Base-by-base conservation (phyloP, 306 rosid genomes). In the Pyrus bretschneideri region DNA sequence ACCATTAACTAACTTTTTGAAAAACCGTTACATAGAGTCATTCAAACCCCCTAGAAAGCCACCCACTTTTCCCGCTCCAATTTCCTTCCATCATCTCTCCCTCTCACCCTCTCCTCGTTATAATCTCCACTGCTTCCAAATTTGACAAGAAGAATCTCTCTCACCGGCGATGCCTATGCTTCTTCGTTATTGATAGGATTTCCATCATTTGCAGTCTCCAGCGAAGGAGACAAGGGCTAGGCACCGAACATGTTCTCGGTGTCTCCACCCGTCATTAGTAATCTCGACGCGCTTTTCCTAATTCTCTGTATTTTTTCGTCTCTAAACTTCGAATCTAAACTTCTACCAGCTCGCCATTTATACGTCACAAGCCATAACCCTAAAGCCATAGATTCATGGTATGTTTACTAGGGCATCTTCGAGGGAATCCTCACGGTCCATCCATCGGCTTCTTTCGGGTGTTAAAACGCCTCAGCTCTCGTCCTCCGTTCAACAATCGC, bases 341-440 rank as follows among this genome's bases (percentile, higher is more conserved):
- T 49, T 49, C 55, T 0, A 15, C 55, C 15, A 51, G 55, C 55
- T 51, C 55, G 9, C 55, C 55, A 0, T 0, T 42, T 5, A 51
- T 51, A 17, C 55, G 3, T 51, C 9, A 51, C 21, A 51, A 51
- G 6, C 9, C 55, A 3, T 51, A 51, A 51, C 55, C 21, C 9
- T 51, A 17, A 49, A 38, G 65, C 55, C 30, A 6, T 23, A n/a
- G 76, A 83, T 1, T 52, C 87, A 69, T 69, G 80, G 58, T 40
- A 92, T 88, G 96, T 90, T 86, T 90, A 84, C 92, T 71, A 74
- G 76, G 78, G 82, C 77, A 33, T 60, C 80, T 33, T 64, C 70
- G 27, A 79, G 80, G 78, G 83, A 79, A 79, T 80, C 82, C 30
- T 33, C 78, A 12, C 55, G 59, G 30, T 60, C 76, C 0, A 49